These are phyloP conservation scores for Ophiostoma ips DNA, from an alignment of 2,329 filamentous ascomycete genomes.

Conservation along the genomic window DNA sequence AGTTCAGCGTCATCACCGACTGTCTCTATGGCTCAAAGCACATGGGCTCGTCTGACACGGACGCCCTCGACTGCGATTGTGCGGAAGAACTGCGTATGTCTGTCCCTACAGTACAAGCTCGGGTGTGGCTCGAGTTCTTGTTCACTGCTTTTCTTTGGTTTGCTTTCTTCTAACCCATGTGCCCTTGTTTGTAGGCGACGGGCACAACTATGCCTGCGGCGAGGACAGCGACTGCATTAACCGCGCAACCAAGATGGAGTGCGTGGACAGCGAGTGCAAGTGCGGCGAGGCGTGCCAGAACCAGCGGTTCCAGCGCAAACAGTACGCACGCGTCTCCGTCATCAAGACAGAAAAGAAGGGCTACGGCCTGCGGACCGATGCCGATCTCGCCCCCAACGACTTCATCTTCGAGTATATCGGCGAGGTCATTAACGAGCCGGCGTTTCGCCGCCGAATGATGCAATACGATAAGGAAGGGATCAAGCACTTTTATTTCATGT, in stretches of 20 bases:
- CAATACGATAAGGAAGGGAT: conserved; percentile 94
- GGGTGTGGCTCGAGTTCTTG: not conserved
- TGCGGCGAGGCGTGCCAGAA: conserved; percentile 85
- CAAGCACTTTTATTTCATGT: conserved; percentile 99
- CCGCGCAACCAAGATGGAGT: conserved; percentile 95
- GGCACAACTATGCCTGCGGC: conserved; percentile 72
- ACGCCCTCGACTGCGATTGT: conserved; percentile 87
- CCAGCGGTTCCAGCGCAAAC: conserved; percentile 79
- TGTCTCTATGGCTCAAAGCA: conserved; percentile 88
- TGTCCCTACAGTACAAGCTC: no score
- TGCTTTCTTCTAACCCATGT: conserved; percentile 8
- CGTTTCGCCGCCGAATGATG: conserved; percentile 78
- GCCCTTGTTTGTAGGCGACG: conserved; percentile 32
- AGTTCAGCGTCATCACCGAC: conserved; percentile 68
- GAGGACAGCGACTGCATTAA: conserved; percentile 99
- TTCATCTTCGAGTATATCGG: conserved; percentile 98
- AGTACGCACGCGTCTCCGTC: conserved; percentile 83
- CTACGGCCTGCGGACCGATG: conserved; percentile 75
- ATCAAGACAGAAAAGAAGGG: conserved; percentile 98
- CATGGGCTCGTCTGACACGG: conserved; percentile 82
- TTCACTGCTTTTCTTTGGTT: not conserved
- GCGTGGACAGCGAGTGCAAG: conserved; percentile 65
- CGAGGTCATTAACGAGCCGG: conserved; percentile 88
- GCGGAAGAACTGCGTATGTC: conserved; percentile 84
- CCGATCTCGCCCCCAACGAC: conserved; percentile 63